Base-by-base conservation (phyloP, 371 early-diverging fungal genomes). In the Batrachochytrium dendrobatidis region DNA sequence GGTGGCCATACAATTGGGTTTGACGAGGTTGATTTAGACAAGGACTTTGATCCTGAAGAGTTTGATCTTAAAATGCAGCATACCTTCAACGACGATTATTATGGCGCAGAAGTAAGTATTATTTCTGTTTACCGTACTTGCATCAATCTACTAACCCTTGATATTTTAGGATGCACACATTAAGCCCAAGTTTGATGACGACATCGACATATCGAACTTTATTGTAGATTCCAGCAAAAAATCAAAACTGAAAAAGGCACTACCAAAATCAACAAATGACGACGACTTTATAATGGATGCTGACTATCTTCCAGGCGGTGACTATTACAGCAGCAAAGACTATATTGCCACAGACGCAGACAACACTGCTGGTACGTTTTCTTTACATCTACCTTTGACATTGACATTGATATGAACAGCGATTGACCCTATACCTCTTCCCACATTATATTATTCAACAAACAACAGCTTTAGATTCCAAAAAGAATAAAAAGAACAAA, bases 131-230 rank as follows among this genome's bases (percentile, higher is more conserved):
- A n/a, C 0, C 22, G 18, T 22, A 35, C 34, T 25, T 66, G 29
- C 26, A n/a, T n/a, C n/a, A n/a, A n/a, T n/a, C n/a, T n/a, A n/a
- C n/a, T n/a, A n/a, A n/a, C n/a, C n/a, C n/a, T n/a, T n/a, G n/a
- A n/a, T n/a, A n/a, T n/a, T n/a, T n/a, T 34, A 62, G 53, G 66
- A 60, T 34, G 64, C 30, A n/a, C 72, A 69, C 45, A 77, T 75
- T 51, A 94, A 92, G 66, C 94, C 94, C 2, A 77, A 76, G 25
- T 92, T 86, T 79, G 86, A 83, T 33, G 92, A 94, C 62, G 92
- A 93, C 58, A 85, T 91, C 49, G 86, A 89, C 45, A 82, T 86
- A 30, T 75, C 69, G 34, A 84, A 76, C 61, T 65, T 80, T 56
- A 73, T 63, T 24, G 62, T 58, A 2, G 59, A 66, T 6, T 59